Percentiles rank a stretch among this genome's conserved stretches.
phyloP scores from a whole-genome alignment of 768 basidiomycete species.

The Cystobasidium tubakii region DNA sequence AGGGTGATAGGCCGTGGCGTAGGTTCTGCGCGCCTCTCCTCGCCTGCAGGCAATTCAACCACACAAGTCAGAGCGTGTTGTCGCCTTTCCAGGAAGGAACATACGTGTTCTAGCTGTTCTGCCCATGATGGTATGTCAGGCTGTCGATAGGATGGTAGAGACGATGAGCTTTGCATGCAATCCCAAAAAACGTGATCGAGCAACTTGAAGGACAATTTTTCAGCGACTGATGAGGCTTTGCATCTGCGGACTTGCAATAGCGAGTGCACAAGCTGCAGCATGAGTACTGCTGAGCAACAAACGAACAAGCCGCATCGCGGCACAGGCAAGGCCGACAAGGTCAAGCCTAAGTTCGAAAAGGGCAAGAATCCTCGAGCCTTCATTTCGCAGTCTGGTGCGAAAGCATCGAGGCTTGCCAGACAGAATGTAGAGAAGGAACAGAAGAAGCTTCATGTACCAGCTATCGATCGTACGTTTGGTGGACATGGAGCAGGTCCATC shows the following conservation, averaged over 20 bases:
- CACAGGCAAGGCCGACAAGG: slow-evolving; percentile 67
- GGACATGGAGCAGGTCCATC: slow-evolving; percentile 43
- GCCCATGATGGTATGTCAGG: neutral
- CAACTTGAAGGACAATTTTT: neutral
- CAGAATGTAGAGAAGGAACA: slow-evolving; percentile 90
- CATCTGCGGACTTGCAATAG: neutral
- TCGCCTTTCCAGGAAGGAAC: neutral
- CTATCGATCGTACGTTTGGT: slow-evolving; percentile 82
- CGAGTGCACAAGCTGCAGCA: slow-evolving; percentile 7
- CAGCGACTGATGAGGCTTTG: neutral
- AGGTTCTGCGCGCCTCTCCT: slow-evolving; percentile 23
- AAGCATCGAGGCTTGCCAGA: slow-evolving; percentile 80
- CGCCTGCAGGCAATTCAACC: neutral
- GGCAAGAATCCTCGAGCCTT: slow-evolving; percentile 81
- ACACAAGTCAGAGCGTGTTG: neutral
- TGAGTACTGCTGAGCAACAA: slow-evolving; percentile 55
- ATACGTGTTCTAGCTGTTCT: neutral
- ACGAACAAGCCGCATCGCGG: slow-evolving; percentile 78
- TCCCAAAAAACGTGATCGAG: slow-evolving; percentile 15
- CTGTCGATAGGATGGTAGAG: neutral
- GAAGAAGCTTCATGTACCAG: slow-evolving; percentile 87
- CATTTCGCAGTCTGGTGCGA: slow-evolving; percentile 67
- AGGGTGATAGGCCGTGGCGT: slow-evolving; percentile 17
- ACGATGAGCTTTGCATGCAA: neutral
- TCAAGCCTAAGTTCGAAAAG: slow-evolving; percentile 62